These are phyloP conservation scores for Claviceps maximensis DNA, from an alignment of 2,329 filamentous ascomycete genomes.

Conservation along the genomic window DNA sequence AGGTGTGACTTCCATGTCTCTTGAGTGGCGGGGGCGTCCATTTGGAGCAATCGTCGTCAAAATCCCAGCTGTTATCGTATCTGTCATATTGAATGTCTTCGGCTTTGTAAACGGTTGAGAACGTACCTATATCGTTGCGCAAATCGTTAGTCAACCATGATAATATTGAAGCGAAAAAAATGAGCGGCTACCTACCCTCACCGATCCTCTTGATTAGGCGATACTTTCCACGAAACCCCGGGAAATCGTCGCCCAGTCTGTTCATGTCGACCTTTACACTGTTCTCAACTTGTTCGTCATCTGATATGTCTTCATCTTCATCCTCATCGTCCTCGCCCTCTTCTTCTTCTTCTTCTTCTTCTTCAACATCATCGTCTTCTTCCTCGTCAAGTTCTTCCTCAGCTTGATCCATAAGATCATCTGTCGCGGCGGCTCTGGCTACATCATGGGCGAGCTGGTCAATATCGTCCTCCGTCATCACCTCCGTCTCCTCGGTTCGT, in stretches of 20 bases:
- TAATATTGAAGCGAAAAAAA: background rate
- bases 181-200: constrained; percentile 50
- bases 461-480: constrained; percentile 31
- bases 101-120: constrained; percentile 97
- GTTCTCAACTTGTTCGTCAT: constrained; percentile 52
- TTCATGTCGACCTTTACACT: constrained; percentile 75
- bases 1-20: constrained; percentile 24
- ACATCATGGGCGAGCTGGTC: constrained; percentile 18
- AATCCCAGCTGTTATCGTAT: constrained; percentile 80
- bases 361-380: constrained; percentile 21
- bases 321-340: constrained; percentile 26
- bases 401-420: constrained; percentile 15
- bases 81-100: constrained; percentile 78
- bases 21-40: constrained; percentile 59
- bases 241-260: constrained; percentile 68
- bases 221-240: constrained; percentile 71
- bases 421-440: constrained; percentile 10
- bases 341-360: constrained; percentile 20
- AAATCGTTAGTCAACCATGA: background rate
- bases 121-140: constrained; percentile 56
- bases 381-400: constrained; percentile 17
- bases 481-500: constrained; percentile 35
- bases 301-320: constrained; percentile 31
- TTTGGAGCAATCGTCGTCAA: constrained; percentile 50
- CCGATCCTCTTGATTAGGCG: constrained; percentile 92